A percentile compares a stretch with the other conserved stretches of the same genome.
Conservation (phyloP, 2,329 filamentous ascomycete species). For the Cordyceps javanica region DNA sequence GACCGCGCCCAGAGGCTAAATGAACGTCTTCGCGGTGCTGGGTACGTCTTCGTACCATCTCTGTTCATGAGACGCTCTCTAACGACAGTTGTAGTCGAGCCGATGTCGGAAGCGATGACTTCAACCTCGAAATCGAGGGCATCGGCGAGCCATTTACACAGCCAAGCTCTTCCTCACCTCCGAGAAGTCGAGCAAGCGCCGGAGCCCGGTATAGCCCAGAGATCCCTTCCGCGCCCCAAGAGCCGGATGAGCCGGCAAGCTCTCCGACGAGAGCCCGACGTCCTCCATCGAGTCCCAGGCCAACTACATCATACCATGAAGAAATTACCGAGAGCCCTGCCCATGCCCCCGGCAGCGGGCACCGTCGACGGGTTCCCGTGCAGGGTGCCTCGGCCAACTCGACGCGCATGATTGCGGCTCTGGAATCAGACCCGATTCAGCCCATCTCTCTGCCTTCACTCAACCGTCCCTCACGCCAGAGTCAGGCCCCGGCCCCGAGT, state of each 20-base stretch:
- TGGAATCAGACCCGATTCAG: conserved; percentile 25
- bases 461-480: not conserved
- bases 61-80: not conserved
- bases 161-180: not conserved
- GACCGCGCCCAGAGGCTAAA: conserved; percentile 40
- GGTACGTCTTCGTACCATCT: conserved; percentile 37
- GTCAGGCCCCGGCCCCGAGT: not conserved
- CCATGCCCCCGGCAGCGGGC: conserved; percentile 50
- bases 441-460: not conserved
- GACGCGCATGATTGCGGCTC: conserved; percentile 35
- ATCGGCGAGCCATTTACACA: conserved; percentile 25
- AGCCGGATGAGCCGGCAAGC: not conserved
- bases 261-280: not conserved
- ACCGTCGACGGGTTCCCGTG: conserved; percentile 34
- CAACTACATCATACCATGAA: not conserved
- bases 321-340: conserved; percentile 45
- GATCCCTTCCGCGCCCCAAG: not conserved
- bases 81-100: conserved; percentile 36
- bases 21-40: conserved; percentile 58
- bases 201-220: not conserved
- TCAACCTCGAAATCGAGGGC: conserved; percentile 45
- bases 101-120: conserved; percentile 52
- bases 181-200: not conserved
- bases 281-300: not conserved
- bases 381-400: conserved; percentile 33